Conservation (phyloP, 768 basidiomycete species). For the Boletus rufocinnamomeus region DNA sequence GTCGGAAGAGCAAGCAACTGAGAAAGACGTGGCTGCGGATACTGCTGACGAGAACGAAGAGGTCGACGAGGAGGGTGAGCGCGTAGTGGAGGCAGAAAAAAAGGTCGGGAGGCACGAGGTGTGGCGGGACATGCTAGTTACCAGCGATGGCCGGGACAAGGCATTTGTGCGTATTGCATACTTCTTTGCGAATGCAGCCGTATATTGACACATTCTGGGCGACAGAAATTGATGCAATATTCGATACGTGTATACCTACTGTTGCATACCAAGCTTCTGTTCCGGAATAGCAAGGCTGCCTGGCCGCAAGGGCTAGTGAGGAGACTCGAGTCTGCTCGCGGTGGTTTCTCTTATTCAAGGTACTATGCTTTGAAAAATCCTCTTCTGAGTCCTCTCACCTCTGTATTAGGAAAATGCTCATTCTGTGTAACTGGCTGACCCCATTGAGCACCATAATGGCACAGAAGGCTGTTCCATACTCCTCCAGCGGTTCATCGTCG, state of each 20-base stretch:
- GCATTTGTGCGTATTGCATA: conserved; percentile 61
- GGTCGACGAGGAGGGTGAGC: conserved; percentile 52
- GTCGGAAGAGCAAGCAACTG: conserved; percentile 38
- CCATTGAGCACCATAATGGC: conserved; percentile 72
- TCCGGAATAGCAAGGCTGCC: conserved; percentile 43
- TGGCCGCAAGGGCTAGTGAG: conserved; percentile 61
- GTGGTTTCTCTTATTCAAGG: conserved; percentile 78
- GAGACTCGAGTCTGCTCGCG: conserved; percentile 53
- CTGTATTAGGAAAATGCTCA: conserved; percentile 64
- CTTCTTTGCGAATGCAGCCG: not conserved
- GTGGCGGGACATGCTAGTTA: conserved; percentile 78
- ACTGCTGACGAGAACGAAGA: conserved; percentile 40
- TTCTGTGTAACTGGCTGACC: conserved; percentile 83
- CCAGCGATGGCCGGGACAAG: conserved; percentile 82
- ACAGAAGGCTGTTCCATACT: conserved; percentile 67
- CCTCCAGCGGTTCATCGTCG: conserved; percentile 37
- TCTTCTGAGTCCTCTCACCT: conserved; percentile 6
- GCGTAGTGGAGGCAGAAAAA: conserved; percentile 43
- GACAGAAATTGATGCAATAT: conserved; percentile 86
- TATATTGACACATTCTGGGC: conserved; percentile 5
- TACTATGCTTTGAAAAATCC: conserved; percentile 30
- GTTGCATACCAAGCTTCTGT: conserved; percentile 59
- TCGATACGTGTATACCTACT: conserved; percentile 72
- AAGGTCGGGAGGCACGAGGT: conserved; percentile 65
- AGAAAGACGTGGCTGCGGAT: conserved; percentile 18